Evolutionary conservation across 2,329 filamentous ascomycete genomes (phyloP), one percentile per base, ranked within the genome.

Genomic region (Aspergillus hiratsukae): DNA sequence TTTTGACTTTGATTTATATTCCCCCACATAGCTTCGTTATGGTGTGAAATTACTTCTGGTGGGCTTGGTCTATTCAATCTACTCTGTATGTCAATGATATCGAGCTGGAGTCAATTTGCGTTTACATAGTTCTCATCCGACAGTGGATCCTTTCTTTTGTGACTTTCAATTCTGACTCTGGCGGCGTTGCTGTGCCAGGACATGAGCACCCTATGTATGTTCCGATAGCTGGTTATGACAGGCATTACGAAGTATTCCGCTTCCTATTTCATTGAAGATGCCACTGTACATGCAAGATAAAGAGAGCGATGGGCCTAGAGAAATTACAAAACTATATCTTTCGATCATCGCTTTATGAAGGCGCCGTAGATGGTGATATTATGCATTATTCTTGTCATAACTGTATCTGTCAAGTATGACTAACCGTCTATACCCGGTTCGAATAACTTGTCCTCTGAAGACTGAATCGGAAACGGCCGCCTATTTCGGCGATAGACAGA

Each of bases 401-500:
- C 58, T 48, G 53, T 66, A 65, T 64, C 64, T 62, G 53, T 58
- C 52, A 41, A 57, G 53, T 45, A 49, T 52, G 27, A 51, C 56
- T 69, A 72, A 68, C 66, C 66, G 51, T 67, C 59, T 72, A 72
- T 72, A 61, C 72, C 68, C 9, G 70, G 70, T 54, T 71, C 71
- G 52, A 64, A 64, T 68, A 69, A 72, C 35, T 70, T 68, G 54
- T 67, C 65, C 57, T 64, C 62, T 27, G 64, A 55, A 21, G 66
- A 62, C 14, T 58, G 64, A 25, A 60, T 65, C 31, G 65, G 63
- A 11, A 61, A 61, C 4, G 58, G 60, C 50, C 65, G 61, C 49
- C 63, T 58, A 52, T 61, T 62, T n/a, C 58, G 59, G 14, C 65
- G 62, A 54, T 66, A 63, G 14, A 63, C 54, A 17, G 61, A 60